Conservation (phyloP, 2,329 filamentous ascomycete species). For the Chaetomium sp. region DNA sequence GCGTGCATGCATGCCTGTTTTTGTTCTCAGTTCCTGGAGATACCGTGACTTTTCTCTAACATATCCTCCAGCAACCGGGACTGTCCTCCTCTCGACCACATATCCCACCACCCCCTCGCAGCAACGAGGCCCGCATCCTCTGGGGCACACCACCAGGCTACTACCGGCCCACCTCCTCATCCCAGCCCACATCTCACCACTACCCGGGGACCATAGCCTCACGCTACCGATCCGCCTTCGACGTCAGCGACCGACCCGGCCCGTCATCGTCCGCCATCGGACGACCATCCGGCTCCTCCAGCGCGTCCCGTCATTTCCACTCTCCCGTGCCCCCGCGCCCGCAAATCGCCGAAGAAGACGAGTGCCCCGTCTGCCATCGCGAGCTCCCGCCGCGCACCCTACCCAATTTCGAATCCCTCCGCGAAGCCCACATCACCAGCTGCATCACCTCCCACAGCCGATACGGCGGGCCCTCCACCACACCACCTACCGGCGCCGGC, state of each 20-base stretch:
- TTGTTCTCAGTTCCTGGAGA: neutral
- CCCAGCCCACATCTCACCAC: slow-evolving; percentile 15
- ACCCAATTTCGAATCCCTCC: slow-evolving; percentile 46
- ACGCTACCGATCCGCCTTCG: slow-evolving; percentile 28
- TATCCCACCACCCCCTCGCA: slow-evolving; percentile 8
- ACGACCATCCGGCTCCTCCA: slow-evolving; percentile 13
- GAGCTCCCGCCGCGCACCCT: slow-evolving; percentile 58
- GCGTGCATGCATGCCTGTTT: neutral
- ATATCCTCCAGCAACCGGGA: slow-evolving; percentile 14
- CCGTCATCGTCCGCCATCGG: slow-evolving; percentile 24
- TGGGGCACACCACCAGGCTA: slow-evolving; percentile 34
- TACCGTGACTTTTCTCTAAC: neutral
- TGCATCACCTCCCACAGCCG: slow-evolving; percentile 53
- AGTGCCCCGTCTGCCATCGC: slow-evolving; percentile 69
- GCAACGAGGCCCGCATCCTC: slow-evolving; percentile 36
- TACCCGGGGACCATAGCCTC: slow-evolving; percentile 10
- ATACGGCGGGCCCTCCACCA: slow-evolving; percentile 30
- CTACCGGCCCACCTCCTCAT: slow-evolving; percentile 25
- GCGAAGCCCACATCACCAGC: slow-evolving; percentile 51
- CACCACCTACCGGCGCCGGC: neutral
- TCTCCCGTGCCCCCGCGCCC: slow-evolving; percentile 38
- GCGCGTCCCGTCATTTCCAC: slow-evolving; percentile 23
- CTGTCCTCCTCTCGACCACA: slow-evolving; percentile 18
- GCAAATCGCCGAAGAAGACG: slow-evolving; percentile 64
- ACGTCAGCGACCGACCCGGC: slow-evolving; percentile 29